A percentile compares a stretch with the other conserved stretches of the same genome.
These are phyloP conservation scores for Albophoma yamanashiensis DNA, from an alignment of 2,329 filamentous ascomycete species.

Conservation along the genomic window DNA sequence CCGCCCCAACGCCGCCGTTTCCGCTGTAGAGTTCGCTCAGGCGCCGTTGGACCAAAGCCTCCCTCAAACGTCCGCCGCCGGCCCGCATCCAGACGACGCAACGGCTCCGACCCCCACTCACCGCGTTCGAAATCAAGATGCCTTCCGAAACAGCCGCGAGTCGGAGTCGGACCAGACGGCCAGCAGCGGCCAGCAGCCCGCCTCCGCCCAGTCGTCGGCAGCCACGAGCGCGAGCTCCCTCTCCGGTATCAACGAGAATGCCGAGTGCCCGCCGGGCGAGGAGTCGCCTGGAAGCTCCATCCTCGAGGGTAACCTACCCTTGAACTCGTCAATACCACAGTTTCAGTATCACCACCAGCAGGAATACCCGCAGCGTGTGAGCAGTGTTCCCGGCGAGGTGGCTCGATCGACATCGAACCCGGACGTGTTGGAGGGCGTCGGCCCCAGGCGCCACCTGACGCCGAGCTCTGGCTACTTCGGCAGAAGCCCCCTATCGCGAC, in stretches of 20 bases:
- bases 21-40: slow-evolving; percentile 7
- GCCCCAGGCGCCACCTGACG: slow-evolving; percentile 51
- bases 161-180: slow-evolving; percentile 43
- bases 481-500: slow-evolving; percentile 53
- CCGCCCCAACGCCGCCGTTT: slow-evolving; percentile 2
- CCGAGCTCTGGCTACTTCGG: slow-evolving; percentile 43
- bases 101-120: slow-evolving; percentile 21
- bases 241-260: slow-evolving; percentile 37
- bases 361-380: slow-evolving; percentile 27
- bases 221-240: slow-evolving; percentile 47
- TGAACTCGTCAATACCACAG: slow-evolving; percentile 38
- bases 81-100: slow-evolving; percentile 17
- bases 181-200: slow-evolving; percentile 35
- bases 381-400: slow-evolving; percentile 31
- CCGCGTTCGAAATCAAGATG: slow-evolving; percentile 21
- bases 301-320: slow-evolving; percentile 30
- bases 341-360: slow-evolving; percentile 55
- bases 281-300: slow-evolving; percentile 40
- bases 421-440: slow-evolving; percentile 38
- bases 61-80: slow-evolving; percentile 7
- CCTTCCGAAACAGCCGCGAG: slow-evolving; percentile 39
- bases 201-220: slow-evolving; percentile 40
- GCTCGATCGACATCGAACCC: slow-evolving; percentile 37
- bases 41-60: slow-evolving; percentile 7
- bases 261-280: slow-evolving; percentile 32